Evolutionary conservation across 1,284 basidiomycete species (phyloP).

Genomic region (Sporisorium graminicola): DNA sequence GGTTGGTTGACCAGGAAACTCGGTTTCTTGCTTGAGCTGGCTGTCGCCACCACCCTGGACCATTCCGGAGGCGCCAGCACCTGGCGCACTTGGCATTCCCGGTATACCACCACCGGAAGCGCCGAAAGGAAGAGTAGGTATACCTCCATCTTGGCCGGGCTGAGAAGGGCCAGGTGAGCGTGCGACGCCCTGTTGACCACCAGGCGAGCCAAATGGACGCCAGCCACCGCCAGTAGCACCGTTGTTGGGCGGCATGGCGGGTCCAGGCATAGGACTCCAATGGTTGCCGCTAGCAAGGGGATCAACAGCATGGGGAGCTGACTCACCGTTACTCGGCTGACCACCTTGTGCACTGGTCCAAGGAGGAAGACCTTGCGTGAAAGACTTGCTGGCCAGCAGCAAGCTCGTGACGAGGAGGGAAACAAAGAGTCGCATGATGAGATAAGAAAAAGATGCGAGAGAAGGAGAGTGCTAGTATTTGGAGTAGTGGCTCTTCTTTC

Average conservation of each 20-base stretch:
- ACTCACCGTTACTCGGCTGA: background rate
- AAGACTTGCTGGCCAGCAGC: background rate
- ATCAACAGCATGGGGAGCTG: background rate
- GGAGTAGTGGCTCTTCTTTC: background rate
- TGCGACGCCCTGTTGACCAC: background rate
- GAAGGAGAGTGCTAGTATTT: background rate
- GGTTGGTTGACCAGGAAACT: constrained; percentile 20
- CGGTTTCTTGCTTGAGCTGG: constrained; percentile 18
- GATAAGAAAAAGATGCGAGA: background rate
- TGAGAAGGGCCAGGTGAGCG: background rate
- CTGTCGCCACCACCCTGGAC: background rate
- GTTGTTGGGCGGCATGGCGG: background rate
- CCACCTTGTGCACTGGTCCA: background rate
- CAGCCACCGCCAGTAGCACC: background rate
- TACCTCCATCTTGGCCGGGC: background rate
- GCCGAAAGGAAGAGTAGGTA: background rate
- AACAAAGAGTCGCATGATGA: background rate
- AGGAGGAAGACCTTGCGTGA: constrained; percentile 5
- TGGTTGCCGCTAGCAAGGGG: background rate
- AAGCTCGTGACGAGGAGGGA: constrained; percentile 1
- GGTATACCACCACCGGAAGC: background rate
- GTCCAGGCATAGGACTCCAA: constrained; percentile 1
- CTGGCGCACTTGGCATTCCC: background rate
- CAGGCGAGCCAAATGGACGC: background rate
- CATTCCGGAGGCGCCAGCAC: background rate